Percentiles rank a stretch among this genome's conserved stretches.
phyloP scores from a whole-genome alignment of 2,329 filamentous ascomycete species.

The Talaromyces marneffei region DNA sequence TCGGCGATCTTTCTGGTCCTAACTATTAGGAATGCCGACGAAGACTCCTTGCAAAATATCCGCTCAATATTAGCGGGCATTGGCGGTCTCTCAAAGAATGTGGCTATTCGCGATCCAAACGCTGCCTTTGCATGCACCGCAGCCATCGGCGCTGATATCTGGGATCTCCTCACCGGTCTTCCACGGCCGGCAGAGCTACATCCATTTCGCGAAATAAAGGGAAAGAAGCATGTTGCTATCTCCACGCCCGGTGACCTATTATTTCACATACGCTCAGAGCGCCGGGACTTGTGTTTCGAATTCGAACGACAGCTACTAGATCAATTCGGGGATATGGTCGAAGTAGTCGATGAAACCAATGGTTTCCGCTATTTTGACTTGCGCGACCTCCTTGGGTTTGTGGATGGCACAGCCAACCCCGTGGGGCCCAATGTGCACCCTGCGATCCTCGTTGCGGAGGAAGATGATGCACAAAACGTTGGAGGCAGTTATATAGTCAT shows the following conservation, averaged over 20 bases:
- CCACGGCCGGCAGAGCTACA: constrained; percentile 49
- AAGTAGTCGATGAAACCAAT: constrained; percentile 48
- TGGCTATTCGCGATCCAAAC: constrained; percentile 46
- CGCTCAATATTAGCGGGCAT: constrained; percentile 43
- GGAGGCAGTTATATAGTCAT: constrained; percentile 53
- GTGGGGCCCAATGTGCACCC: constrained; percentile 41
- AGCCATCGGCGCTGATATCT: constrained; percentile 49
- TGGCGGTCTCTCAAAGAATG: constrained; percentile 47
- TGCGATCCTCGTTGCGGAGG: constrained; percentile 40
- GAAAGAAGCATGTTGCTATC: constrained; percentile 46
- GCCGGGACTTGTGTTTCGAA: constrained; percentile 54
- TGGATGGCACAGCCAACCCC: constrained; percentile 57
- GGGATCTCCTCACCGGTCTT: constrained; percentile 44
- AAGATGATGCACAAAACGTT: constrained; percentile 28
- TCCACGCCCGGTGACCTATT: constrained; percentile 54
- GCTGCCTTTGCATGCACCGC: constrained; percentile 49
- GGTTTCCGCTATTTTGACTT: constrained; percentile 58
- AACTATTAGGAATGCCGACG: constrained; percentile 28
- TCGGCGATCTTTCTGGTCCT: constrained; percentile 53
- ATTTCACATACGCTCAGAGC: constrained; percentile 54
- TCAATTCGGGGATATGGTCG: constrained; percentile 43
- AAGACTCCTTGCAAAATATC: constrained; percentile 37
- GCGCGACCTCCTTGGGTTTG: constrained; percentile 54
- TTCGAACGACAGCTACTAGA: constrained; percentile 53
- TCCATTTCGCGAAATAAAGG: constrained; percentile 46